Conservation (phyloP, 805 yeast genomes). For the Metschnikowia sp. region DNA sequence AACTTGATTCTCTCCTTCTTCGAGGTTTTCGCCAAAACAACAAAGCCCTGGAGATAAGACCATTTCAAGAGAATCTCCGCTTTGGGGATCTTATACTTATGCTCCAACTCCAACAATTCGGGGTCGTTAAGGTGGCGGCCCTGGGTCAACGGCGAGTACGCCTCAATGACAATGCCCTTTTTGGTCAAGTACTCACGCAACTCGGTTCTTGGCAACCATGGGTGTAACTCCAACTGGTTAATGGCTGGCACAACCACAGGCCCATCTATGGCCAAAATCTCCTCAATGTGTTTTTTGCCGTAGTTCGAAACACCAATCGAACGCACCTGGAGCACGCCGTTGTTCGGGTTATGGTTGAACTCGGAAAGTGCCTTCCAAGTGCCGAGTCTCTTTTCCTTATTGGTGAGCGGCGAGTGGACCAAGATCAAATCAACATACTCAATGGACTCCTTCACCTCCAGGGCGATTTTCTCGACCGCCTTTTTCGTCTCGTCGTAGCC, state of each 20-base stretch:
- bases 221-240: constrained; percentile 81
- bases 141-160: constrained; percentile 75
- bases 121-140: constrained; percentile 59
- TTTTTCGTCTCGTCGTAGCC: constrained; percentile 50
- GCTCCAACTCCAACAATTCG: constrained; percentile 46
- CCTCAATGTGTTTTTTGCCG: constrained; percentile 57
- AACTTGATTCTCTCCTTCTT: constrained; percentile 47
- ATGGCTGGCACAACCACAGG: constrained; percentile 55
- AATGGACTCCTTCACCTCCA: constrained; percentile 40
- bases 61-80: constrained; percentile 70
- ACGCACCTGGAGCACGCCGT: constrained; percentile 53
- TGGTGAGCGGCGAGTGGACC: constrained; percentile 51
- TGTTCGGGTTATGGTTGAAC: constrained; percentile 46
- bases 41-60: constrained; percentile 68
- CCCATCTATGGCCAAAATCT: constrained; percentile 55
- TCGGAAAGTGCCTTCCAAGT: constrained; percentile 77
- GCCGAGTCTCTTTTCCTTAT: constrained; percentile 46
- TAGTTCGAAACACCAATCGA: constrained; percentile 80
- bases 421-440: constrained; percentile 41
- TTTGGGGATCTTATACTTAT: constrained; percentile 45
- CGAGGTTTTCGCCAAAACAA: constrained; percentile 68
- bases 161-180: constrained; percentile 60
- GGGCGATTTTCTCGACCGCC: constrained; percentile 57
- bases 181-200: constrained; percentile 58
- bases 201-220: constrained; percentile 71